Evolutionary conservation across 306 rosid species (phyloP).

Genomic region (Quercus parvula): DNA sequence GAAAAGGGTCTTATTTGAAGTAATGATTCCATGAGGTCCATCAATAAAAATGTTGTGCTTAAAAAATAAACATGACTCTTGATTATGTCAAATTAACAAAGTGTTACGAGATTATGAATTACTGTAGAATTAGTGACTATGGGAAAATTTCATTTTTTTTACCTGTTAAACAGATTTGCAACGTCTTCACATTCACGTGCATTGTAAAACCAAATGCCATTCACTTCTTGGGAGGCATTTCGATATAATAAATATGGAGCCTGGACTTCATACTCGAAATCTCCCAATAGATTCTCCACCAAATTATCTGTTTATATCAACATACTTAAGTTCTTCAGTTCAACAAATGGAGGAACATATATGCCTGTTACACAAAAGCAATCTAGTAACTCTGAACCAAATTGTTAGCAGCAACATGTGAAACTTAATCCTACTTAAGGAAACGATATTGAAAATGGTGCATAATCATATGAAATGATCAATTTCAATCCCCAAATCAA

Average conservation of each 20-base stretch:
- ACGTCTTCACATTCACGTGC: conserved; percentile 61
- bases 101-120: neutral
- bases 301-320: conserved; percentile 48
- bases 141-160: neutral
- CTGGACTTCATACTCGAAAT: conserved; percentile 63
- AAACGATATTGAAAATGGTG: neutral
- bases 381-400: conserved; percentile 2
- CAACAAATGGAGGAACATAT: conserved; percentile 4
- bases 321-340: neutral
- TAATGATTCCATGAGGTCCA: neutral
- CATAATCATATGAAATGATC: neutral
- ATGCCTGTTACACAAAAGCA: conserved; percentile 4
- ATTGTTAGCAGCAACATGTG: neutral
- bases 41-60: neutral
- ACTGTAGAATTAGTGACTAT: neutral
- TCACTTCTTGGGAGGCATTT: conserved; percentile 68
- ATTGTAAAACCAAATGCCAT: conserved; percentile 64
- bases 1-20: neutral
- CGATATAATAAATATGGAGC: conserved; percentile 58
- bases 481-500: neutral
- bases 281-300: conserved; percentile 65
- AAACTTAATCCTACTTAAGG: neutral
- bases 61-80: neutral
- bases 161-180: conserved; percentile 66
- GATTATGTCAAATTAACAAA: neutral